Evolutionary conservation across 305 asterid species (phyloP), one percentile per base, ranked within the genome.

Genomic region (Fraxinus floribunda): DNA sequence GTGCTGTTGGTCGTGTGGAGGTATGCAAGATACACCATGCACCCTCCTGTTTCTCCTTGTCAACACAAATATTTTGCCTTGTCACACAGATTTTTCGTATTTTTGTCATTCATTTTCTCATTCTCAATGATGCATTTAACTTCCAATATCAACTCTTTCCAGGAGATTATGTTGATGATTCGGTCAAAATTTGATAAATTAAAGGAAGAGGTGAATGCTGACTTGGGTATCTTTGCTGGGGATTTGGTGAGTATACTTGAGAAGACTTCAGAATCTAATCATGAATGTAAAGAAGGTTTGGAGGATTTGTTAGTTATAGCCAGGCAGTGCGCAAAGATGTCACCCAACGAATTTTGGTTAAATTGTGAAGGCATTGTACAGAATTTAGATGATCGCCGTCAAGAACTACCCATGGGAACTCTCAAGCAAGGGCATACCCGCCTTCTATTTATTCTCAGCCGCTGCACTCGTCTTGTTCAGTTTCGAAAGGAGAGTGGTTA

Each of bases 391-490:
- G 99, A 97, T 76, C 97, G 94, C 82, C 94, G 99, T 74, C 99
- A 94, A 87, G 99, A 93, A 91, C 89, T 92, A 80, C 92, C 94
- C 9, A 83, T 86, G 88, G 98, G 98, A 79, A 88, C 88, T 49
- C 72, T 93, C 80, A 97, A 92, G 83, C 99, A 97, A 87, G 91
- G 88, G 80, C 98, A 93, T 78, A 95, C 98, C 10, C 99, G 91
- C 81, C 95, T 97, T 82, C 84, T 97, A 84, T 97, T 97, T 84
- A 92, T 97, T 72, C 98, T 97, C 83, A 89, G 97, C 57, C 98
- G 98, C 22, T 97, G 99, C 88, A 92, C 97, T 88, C 90, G 99
- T 72, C 97, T 97, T 66, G 98, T 97, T 79, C 98, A 97, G 79
- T 93, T 97, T 82, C 98, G 89, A 78, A 94, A 93, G 86, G 98